phyloP scores from a whole-genome alignment of 1,284 basidiomycete genomes.

The Afroboletus lepidellus region DNA sequence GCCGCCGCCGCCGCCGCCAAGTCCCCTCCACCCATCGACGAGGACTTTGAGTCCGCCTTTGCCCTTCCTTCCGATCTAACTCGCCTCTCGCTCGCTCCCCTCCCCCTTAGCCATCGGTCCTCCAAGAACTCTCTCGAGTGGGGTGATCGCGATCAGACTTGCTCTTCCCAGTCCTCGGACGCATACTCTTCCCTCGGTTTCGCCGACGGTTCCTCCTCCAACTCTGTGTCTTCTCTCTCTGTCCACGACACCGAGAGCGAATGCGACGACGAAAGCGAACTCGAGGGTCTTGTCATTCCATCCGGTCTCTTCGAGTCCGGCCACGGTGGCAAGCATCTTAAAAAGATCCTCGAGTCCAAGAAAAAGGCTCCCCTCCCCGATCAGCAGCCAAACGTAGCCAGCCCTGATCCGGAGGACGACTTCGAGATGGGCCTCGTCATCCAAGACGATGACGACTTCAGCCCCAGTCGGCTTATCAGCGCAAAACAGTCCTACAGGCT shows the following conservation, averaged over 20 bases:
- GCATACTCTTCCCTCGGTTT: constrained; percentile 76
- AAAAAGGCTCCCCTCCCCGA: constrained; percentile 55
- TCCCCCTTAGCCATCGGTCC: constrained; percentile 65
- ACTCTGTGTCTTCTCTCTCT: constrained; percentile 64
- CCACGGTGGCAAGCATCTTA: constrained; percentile 62
- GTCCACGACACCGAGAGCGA: constrained; percentile 67
- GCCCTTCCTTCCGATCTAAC: constrained; percentile 74
- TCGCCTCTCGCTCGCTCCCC: constrained; percentile 70
- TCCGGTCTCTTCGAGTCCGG: constrained; percentile 69
- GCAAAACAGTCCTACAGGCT: constrained; percentile 49
- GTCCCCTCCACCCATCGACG: constrained; percentile 47
- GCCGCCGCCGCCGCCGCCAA: constrained; percentile 18
- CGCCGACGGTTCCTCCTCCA: constrained; percentile 67
- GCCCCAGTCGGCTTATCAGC: constrained; percentile 65
- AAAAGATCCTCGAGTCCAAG: constrained; percentile 72
- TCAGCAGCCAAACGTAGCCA: constrained; percentile 50
- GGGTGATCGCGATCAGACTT: constrained; percentile 78
- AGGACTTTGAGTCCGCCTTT: constrained; percentile 75
- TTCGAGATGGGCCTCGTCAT: constrained; percentile 80
- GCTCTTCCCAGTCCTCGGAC: constrained; percentile 79
- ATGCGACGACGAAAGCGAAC: constrained; percentile 63
- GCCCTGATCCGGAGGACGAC: constrained; percentile 71
- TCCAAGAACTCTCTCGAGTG: constrained; percentile 81
- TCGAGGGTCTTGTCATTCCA: constrained; percentile 79
- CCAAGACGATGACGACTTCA: constrained; percentile 76